Percentiles rank a stretch among this genome's conserved stretches.
Conservation (phyloP, 1,284 basidiomycete genomes). For the Leccinum huronense region DNA sequence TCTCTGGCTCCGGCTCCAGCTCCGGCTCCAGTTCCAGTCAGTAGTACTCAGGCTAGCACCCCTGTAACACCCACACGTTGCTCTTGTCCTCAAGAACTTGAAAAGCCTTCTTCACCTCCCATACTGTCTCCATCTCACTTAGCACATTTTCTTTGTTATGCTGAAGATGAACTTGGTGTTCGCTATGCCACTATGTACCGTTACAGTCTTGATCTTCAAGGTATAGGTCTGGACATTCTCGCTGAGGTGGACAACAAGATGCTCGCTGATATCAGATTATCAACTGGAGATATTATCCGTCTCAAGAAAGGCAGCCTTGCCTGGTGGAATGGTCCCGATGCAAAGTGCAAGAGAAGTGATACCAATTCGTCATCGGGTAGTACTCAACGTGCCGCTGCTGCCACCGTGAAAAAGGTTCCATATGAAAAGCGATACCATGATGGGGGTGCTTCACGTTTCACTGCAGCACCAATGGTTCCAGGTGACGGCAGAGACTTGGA, state of each 20-base stretch:
- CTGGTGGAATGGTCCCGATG: conserved; percentile 1
- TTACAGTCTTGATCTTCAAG: neutral
- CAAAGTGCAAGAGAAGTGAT: neutral
- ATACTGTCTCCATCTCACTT: neutral
- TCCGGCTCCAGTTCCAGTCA: neutral
- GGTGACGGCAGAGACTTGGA: neutral
- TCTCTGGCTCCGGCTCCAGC: neutral
- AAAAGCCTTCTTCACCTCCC: neutral
- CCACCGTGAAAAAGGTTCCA: neutral
- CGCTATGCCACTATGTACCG: neutral
- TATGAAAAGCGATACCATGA: neutral
- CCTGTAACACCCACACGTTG: neutral
- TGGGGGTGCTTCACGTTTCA: neutral
- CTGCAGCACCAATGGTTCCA: neutral
- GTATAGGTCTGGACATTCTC: neutral
- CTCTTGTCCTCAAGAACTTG: neutral
- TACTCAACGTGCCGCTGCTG: no score
- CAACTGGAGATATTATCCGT: neutral
- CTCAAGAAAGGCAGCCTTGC: neutral
- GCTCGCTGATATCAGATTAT: neutral
- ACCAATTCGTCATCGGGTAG: neutral
- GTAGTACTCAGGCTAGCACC: neutral
- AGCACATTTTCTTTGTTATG: neutral
- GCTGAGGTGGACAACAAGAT: neutral
- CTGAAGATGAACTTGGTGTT: neutral